These are phyloP conservation scores for Magnolia officinalis DNA, from an alignment of 164 flowering plant species.

Conservation along the genomic window DNA sequence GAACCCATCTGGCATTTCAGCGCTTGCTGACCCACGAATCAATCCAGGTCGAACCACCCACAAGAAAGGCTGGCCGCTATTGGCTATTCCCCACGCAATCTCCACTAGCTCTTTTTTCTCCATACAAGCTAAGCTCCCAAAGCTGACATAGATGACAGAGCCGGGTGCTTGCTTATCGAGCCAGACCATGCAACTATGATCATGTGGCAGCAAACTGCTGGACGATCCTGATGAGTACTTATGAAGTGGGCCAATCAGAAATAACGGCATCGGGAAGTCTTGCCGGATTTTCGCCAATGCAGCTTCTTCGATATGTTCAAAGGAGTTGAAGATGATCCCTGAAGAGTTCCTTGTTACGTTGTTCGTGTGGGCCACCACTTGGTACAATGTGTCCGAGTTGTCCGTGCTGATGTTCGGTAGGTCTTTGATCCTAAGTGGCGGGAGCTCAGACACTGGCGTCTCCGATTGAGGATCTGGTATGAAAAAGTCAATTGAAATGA, in stretches of 20 bases:
- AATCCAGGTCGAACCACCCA: conserved; percentile 41
- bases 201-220: conserved; percentile 30
- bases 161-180: conserved; percentile 32
- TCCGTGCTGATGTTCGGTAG: conserved; percentile 13
- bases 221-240: conserved; percentile 15
- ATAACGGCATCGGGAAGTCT: conserved; percentile 18
- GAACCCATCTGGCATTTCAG: not conserved
- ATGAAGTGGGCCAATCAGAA: conserved; percentile 39
- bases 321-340: conserved; percentile 32
- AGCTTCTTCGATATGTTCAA: conserved; percentile 20
- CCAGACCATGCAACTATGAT: conserved; percentile 33
- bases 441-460: conserved; percentile 24
- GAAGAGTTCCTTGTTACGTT: conserved; percentile 20
- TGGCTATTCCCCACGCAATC: conserved; percentile 38
- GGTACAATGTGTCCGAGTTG: conserved; percentile 1
- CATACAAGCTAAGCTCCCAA: conserved; percentile 36
- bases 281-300: conserved; percentile 11
- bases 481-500: not conserved
- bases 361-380: conserved; percentile 2
- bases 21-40: not conserved
- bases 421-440: conserved; percentile 39
- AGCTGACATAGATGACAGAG: conserved; percentile 40
- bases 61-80: conserved; percentile 33
- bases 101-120: conserved; percentile 20
- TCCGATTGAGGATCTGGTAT: conserved; percentile 4